These are phyloP conservation scores for Hanseniaspora nectarophila DNA, from an alignment of 805 yeast species.

Conservation along the genomic window DNA sequence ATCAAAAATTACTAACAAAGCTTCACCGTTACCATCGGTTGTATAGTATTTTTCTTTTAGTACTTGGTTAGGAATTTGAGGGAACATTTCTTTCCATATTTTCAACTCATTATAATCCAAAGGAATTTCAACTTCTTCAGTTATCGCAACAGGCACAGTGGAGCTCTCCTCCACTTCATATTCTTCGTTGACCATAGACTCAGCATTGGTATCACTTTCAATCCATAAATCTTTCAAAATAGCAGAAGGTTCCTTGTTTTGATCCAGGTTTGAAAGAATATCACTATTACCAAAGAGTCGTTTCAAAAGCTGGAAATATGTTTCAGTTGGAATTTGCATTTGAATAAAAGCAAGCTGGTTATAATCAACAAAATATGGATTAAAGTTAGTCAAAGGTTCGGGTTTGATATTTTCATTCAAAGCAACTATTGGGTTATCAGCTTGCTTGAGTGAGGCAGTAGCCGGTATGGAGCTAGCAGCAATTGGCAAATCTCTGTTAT, in stretches of 20 bases:
- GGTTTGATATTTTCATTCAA: no score
- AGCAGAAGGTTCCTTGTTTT: not conserved
- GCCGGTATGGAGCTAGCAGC: no score
- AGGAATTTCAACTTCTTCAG: constrained; percentile 2
- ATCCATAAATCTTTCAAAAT: not conserved
- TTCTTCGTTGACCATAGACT: not conserved
- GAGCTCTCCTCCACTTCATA: not conserved
- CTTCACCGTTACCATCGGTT: not conserved
- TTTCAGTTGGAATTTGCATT: not conserved
- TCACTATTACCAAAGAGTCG: not conserved
- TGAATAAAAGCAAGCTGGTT: not conserved
- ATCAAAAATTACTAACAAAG: not conserved
- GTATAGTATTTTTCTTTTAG: not conserved
- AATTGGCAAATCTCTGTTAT: no score
- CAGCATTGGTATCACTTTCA: not conserved
- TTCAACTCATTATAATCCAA: not conserved
- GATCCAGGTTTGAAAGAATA: no score
- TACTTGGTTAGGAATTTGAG: not conserved
- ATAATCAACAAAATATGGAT: not conserved
- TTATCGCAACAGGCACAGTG: not conserved
- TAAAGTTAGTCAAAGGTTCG: no score
- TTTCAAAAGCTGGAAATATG: not conserved
- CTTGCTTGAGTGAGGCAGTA: no score
- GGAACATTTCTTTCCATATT: constrained; percentile 6
- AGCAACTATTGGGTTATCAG: no score